Base-by-base conservation (phyloP, 495 filamentous ascomycete species). In the Aspergillus haitiensis region DNA sequence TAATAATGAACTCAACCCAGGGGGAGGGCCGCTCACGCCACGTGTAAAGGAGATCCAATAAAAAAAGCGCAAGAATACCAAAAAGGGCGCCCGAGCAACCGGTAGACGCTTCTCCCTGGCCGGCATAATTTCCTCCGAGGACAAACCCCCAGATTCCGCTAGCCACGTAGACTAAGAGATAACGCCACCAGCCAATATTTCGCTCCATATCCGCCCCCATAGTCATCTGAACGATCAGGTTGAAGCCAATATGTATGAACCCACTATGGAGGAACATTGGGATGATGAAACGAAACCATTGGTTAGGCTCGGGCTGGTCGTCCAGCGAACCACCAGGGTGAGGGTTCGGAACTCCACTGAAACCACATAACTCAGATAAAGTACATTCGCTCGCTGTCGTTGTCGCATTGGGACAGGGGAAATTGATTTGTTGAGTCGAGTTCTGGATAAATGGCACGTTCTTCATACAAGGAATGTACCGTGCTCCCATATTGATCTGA, bases 101-200 rank as follows among this genome's bases (percentile, higher is more conserved):
- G 3, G 86, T 91, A 16, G 91, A 94, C 0, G 91, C 82, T 61
- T 94, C 86, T 13, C 86, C 87, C 27, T 84, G 81, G 7, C 87
- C 85, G 10, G 93, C 92, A 64, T 89, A 97, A 72, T 97, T 98
- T 15, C 93, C 94, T 61, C 94, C 94, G 58, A 98, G 81, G 3
- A 97, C 90, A 69, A 97, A 97, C 13, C 94, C 94, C 68, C 97
- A 98, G 61, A 98, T 98, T 16, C 94, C 94, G 52, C 89, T 84
- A 63, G 85, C 84, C 59, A 98, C 80, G 72, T 98, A 98, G 51
- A 96, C 91, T 42, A 98, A 71, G 44, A 85, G 82, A 72, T 93
- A 97, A 49, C 94, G 85, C 65, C 96, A 80, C 42, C 86, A 83
- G 3, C 94, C 94, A 64, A 98, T 94, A 49, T 86, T 81, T 36